phyloP scores from a whole-genome alignment of 2,329 filamentous ascomycete species.

The Colletotrichum tropicicola region DNA sequence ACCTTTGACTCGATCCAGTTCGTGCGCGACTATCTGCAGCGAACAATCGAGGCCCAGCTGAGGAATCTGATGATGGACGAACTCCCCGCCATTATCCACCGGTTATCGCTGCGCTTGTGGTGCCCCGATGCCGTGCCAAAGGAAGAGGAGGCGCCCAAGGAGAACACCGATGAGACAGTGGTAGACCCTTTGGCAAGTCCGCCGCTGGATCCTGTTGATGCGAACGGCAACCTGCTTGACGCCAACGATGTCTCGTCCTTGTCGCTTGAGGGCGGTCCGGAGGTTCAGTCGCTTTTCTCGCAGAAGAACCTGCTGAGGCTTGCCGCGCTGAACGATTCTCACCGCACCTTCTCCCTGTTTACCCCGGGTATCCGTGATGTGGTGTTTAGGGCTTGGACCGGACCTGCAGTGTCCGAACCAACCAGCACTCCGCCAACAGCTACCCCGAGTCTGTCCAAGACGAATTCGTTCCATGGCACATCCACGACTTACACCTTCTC shows the following conservation, averaged over 20 bases:
- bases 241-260: conserved; percentile 79
- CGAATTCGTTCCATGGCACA: conserved; percentile 68
- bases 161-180: conserved; percentile 64
- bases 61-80: conserved; percentile 98
- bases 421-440: conserved; percentile 53
- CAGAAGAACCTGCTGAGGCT: conserved; percentile 91
- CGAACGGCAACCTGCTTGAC: conserved; percentile 80
- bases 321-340: conserved; percentile 84
- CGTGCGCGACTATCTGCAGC: conserved; percentile 94
- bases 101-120: conserved; percentile 87
- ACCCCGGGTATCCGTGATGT: conserved; percentile 91
- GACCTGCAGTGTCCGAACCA: conserved; percentile 73
- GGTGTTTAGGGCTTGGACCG: conserved; percentile 92
- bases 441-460: conserved; percentile 66
- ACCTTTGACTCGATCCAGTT: conserved; percentile 99
- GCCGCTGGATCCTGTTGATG: conserved; percentile 83
- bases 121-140: conserved; percentile 84
- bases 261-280: conserved; percentile 80
- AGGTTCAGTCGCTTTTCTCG: conserved; percentile 90
- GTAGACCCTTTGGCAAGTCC: conserved; percentile 85
- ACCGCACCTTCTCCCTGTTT: conserved; percentile 89
- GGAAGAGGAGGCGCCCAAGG: conserved; percentile 64
- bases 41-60: conserved; percentile 93
- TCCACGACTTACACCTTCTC: conserved; percentile 79
- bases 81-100: conserved; percentile 93